These are phyloP conservation scores for Penicillium pulvis DNA, from an alignment of 495 filamentous ascomycete species.

Conservation along the genomic window DNA sequence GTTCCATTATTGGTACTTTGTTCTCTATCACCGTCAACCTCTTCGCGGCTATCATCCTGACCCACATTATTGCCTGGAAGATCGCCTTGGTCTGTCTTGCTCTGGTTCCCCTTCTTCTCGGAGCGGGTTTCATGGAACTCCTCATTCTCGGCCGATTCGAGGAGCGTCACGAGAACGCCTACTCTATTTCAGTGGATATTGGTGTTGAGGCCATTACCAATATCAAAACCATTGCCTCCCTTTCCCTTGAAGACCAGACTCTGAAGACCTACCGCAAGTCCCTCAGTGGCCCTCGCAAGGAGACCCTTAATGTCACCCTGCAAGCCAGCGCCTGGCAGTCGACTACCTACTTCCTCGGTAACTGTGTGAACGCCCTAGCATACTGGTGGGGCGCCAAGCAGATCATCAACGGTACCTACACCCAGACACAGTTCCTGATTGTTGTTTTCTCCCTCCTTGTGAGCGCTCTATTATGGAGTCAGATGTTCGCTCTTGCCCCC, in stretches of 20 bases:
- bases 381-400: slow-evolving; percentile 72
- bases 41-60: slow-evolving; percentile 44
- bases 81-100: slow-evolving; percentile 44
- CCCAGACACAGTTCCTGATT: slow-evolving; percentile 63
- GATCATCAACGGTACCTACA: slow-evolving; percentile 58
- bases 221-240: slow-evolving; percentile 56
- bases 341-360: slow-evolving; percentile 53
- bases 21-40: slow-evolving; percentile 50
- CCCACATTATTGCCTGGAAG: slow-evolving; percentile 47
- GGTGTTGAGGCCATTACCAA: slow-evolving; percentile 53
- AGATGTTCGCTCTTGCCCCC: slow-evolving; percentile 67
- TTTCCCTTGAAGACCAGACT: slow-evolving; percentile 49
- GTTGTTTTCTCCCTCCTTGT: slow-evolving; percentile 50
- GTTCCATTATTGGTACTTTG: slow-evolving; percentile 47
- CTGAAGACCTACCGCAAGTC: slow-evolving; percentile 42
- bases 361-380: slow-evolving; percentile 62
- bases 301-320: slow-evolving; percentile 48
- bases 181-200: slow-evolving; percentile 52
- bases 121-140: slow-evolving; percentile 55
- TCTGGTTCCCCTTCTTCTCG: slow-evolving; percentile 46
- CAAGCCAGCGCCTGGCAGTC: slow-evolving; percentile 56
- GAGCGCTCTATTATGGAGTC: slow-evolving; percentile 62
- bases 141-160: slow-evolving; percentile 56
- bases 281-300: slow-evolving; percentile 45
- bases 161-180: slow-evolving; percentile 58